Base-by-base conservation (phyloP, 129 eudicot species). In the Mikania micrantha region DNA sequence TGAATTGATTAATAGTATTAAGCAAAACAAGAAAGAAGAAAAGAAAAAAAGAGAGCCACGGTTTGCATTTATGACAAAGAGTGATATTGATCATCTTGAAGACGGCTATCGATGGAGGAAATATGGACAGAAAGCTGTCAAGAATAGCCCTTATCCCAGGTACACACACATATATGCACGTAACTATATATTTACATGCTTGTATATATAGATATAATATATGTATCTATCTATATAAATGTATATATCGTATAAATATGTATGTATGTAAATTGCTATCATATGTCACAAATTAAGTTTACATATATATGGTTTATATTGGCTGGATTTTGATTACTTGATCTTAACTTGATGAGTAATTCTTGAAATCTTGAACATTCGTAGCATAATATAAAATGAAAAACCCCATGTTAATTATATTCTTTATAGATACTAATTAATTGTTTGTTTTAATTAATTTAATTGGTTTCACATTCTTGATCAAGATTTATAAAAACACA, bases 21-120 rank as follows among this genome's bases (percentile, higher is more conserved):
- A 79, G 69, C 66, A 32, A 39, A 83, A 79, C 80, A 85, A 85
- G 84, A 80, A 78, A 63, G 86, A 61, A 4, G 87, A 84, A 82
- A 85, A 85, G 85, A 88, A 88, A 84, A 80, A 83, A 77, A 80
- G 78, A 41, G 87, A 80, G 45, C 84, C 95, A 9, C 79, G 95
- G 21, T 88, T 85, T 49, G 96, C 98, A 11, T 91, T 91, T 74
- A 81, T 91, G 95, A 91, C 98, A n/a, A 88, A 88, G 84, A 91
- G 98, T 20, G 96, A 91, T 60, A 88, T 88, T n/a, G 98, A 91
- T 85, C 96, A 91, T 78, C 85, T 91, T 39, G 96, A 91, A 85
- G 96, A 91, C 60, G 98, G 98, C 60, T 91, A 91, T 72, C 80
- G 98, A 74, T 91, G 98, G 98, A 88, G 98, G 74, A 91, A 91